phyloP scores from a whole-genome alignment of 257 asterid species.

The Hygrophila difformis region DNA sequence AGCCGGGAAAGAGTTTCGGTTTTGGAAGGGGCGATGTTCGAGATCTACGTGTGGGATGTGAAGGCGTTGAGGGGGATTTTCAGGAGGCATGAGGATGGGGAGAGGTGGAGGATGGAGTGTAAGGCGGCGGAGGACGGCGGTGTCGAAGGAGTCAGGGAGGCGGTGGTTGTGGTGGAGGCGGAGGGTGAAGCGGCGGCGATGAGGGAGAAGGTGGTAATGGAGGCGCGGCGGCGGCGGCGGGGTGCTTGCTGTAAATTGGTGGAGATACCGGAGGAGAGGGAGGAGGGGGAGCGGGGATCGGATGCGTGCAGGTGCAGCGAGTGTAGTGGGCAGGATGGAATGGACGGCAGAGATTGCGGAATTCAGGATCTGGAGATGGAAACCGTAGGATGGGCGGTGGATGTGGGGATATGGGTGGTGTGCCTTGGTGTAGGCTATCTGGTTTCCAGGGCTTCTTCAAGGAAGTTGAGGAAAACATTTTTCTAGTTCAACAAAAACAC shows the following conservation, averaged over 20 bases:
- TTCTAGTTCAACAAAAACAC: no score
- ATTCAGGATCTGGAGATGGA: conserved; percentile 16
- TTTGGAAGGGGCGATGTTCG: conserved; percentile 58
- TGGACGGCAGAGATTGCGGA: conserved; percentile 15
- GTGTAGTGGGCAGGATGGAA: conserved; percentile 22
- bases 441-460: conserved; percentile 36
- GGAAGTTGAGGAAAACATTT: no score
- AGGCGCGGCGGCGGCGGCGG: conserved; percentile 3
- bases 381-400: conserved; percentile 63
- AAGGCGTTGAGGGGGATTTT: conserved; percentile 50
- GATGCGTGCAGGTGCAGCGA: conserved; percentile 37
- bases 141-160: conserved; percentile 24
- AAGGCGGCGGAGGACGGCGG: conserved; percentile 22
- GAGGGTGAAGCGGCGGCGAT: conserved; percentile 30
- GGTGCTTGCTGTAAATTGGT: conserved; percentile 34
- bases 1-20: conserved; percentile 44
- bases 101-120: conserved; percentile 56
- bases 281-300: conserved; percentile 27
- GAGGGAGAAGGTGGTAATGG: conserved; percentile 37
- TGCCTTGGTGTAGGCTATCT: conserved; percentile 68
- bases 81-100: conserved; percentile 40
- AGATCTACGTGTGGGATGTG: conserved; percentile 38
- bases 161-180: conserved; percentile 48
- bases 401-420: conserved; percentile 70
- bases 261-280: conserved; percentile 75